Evolutionary conservation across 164 flowering plant genomes (phyloP).

Genomic region (Aristolochia californica): DNA sequence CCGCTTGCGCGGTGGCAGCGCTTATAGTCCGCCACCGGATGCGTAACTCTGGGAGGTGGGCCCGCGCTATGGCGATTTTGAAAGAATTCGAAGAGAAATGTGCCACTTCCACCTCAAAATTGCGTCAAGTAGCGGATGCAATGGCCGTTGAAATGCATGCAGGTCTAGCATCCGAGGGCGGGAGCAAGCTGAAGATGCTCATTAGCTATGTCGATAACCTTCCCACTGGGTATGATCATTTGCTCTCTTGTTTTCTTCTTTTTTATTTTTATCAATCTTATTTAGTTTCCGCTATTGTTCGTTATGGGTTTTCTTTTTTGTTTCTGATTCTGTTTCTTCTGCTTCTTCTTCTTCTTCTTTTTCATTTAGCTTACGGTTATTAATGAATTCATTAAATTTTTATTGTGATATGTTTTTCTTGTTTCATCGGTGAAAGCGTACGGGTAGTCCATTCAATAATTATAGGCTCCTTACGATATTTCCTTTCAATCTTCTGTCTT

Average conservation of each 20-base stretch:
- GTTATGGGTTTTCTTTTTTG: background rate
- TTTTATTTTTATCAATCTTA: background rate
- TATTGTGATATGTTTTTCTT: too few relatives aligned
- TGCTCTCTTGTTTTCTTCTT: background rate
- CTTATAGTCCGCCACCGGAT: constrained; percentile 54
- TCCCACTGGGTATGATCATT: constrained; percentile 59
- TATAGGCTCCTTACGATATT: too few relatives aligned
- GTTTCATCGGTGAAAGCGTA: too few relatives aligned
- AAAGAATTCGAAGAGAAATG: constrained; percentile 70
- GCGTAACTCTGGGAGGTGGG: constrained; percentile 51
- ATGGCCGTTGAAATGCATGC: constrained; percentile 97
- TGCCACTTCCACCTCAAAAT: constrained; percentile 50
- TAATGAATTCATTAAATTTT: background rate
- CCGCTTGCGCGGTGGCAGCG: constrained; percentile 72
- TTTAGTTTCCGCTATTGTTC: background rate
- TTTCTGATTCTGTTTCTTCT: background rate
- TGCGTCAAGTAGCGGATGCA: constrained; percentile 82
- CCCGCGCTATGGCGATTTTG: constrained; percentile 46
- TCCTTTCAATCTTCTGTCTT: too few relatives aligned
- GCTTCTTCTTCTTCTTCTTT: background rate
- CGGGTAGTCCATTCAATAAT: too few relatives aligned
- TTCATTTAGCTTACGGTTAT: background rate
- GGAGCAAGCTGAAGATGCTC: constrained; percentile 94
- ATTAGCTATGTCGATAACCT: constrained; percentile 89
- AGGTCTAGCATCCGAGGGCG: constrained; percentile 91